phyloP scores from a whole-genome alignment of 352 stramenopile species.

The Achlya hypogyna region DNA sequence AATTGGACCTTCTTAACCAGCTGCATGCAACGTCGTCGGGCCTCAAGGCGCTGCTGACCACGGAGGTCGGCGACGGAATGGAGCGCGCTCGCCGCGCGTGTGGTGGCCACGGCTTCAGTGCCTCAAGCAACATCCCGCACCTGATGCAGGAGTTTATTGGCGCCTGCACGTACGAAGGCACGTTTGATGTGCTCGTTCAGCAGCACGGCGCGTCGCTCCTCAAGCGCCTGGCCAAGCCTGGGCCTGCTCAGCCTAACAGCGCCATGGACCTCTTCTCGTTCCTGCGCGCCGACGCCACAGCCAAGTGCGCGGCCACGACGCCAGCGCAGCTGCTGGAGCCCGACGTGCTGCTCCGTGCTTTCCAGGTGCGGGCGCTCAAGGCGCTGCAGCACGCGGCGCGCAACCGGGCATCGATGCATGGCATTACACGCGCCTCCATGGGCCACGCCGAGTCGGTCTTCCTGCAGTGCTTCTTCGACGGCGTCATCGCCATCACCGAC shows the following conservation, averaged over 20 bases:
- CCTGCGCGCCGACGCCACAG: conserved; percentile 25
- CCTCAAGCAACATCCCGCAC: conserved; percentile 26
- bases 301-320: conserved; percentile 30
- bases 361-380: conserved; percentile 28
- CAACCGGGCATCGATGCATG: conserved; percentile 40
- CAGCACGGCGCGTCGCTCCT: conserved; percentile 52
- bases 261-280: conserved; percentile 27
- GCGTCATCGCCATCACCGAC: conserved; percentile 23
- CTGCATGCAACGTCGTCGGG: conserved; percentile 47
- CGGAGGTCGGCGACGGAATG: conserved; percentile 35
- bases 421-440: conserved; percentile 39
- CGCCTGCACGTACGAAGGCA: conserved; percentile 54
- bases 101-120: conserved; percentile 23
- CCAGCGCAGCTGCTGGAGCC: conserved; percentile 32
- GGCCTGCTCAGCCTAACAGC: conserved; percentile 9
- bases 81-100: conserved; percentile 18
- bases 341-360: conserved; percentile 30
- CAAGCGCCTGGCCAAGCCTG: conserved; percentile 29
- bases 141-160: conserved; percentile 37
- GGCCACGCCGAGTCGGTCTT: conserved; percentile 43
- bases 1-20: background rate
- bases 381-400: conserved; percentile 26
- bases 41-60: conserved; percentile 41
- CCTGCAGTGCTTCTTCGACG: conserved; percentile 29
- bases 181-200: conserved; percentile 58